phyloP scores from a whole-genome alignment of 2,329 filamentous ascomycete species.

The Ophiostoma perfectum region DNA sequence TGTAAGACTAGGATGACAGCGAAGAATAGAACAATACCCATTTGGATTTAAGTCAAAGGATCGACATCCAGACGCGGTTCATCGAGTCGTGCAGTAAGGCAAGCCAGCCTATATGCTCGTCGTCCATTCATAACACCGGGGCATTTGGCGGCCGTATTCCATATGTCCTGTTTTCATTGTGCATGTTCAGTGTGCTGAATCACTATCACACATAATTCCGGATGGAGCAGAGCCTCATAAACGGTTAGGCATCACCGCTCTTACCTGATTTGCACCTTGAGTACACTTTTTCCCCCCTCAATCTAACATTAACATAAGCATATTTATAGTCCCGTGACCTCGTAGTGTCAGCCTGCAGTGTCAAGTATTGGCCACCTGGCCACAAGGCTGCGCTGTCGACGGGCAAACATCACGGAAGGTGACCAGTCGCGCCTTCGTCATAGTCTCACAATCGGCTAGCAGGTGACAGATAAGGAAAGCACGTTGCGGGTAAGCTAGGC shows the following conservation, averaged over 20 bases:
- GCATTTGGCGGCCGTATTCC: too few relatives aligned
- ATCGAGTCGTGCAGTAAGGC: too few relatives aligned
- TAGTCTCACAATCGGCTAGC: background rate
- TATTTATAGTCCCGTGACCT: too few relatives aligned
- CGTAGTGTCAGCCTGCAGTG: too few relatives aligned
- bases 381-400: constrained; percentile 1
- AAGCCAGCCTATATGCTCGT: too few relatives aligned
- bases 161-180: too few relatives aligned
- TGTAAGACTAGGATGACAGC: background rate
- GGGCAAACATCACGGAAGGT: background rate
- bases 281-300: too few relatives aligned
- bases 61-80: too few relatives aligned
- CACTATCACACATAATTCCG: too few relatives aligned
- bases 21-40: constrained; percentile 19
- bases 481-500: background rate
- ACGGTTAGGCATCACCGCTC: background rate
- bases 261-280: background rate
- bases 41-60: constrained; percentile 8
- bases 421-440: background rate
- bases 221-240: background rate
- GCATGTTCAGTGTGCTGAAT: too few relatives aligned
- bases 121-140: too few relatives aligned
- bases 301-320: too few relatives aligned
- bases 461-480: constrained; percentile 4
- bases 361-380: background rate